Evolutionary conservation across 1,284 basidiomycete genomes (phyloP).

Genomic region (Heterobasidion occidentale): DNA sequence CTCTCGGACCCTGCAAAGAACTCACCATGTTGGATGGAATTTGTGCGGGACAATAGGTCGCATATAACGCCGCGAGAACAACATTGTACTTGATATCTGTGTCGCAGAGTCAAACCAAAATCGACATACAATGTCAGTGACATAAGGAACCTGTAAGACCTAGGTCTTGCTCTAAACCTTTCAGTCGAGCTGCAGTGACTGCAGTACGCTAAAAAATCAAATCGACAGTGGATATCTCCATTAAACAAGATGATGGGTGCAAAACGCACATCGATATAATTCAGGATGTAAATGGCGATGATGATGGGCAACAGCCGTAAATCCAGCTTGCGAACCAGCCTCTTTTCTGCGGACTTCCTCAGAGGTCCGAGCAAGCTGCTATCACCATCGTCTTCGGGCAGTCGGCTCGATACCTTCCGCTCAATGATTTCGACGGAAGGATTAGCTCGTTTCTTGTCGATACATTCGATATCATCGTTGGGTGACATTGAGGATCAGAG

Average conservation of each 20-base stretch:
- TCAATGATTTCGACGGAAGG: neutral
- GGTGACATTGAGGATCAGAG: neutral
- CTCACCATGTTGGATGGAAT: constrained; percentile 61
- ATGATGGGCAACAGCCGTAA: constrained; percentile 51
- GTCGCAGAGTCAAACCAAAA: neutral
- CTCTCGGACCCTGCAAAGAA: neutral
- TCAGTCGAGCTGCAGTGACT: constrained; percentile 49
- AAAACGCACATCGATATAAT: constrained; percentile 54
- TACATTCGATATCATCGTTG: neutral
- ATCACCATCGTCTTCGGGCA: constrained; percentile 5
- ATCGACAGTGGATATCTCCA: neutral
- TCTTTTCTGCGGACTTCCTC: constrained; percentile 19
- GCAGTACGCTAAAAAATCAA: constrained; percentile 40
- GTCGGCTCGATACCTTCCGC: neutral
- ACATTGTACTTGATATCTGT: constrained; percentile 55
- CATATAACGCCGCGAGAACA: constrained; percentile 51
- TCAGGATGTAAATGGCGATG: constrained; percentile 57
- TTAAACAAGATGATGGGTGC: neutral
- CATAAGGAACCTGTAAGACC: constrained; percentile 32
- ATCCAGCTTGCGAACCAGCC: constrained; percentile 42
- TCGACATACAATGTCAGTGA: neutral
- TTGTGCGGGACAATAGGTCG: constrained; percentile 52
- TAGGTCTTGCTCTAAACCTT: constrained; percentile 54
- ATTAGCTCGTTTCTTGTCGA: too few relatives aligned
- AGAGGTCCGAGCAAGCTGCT: constrained; percentile 18